Percentiles rank a stretch among this genome's conserved stretches.
phyloP scores from a whole-genome alignment of 768 basidiomycete species.

The Rhodotorula babjevae region DNA sequence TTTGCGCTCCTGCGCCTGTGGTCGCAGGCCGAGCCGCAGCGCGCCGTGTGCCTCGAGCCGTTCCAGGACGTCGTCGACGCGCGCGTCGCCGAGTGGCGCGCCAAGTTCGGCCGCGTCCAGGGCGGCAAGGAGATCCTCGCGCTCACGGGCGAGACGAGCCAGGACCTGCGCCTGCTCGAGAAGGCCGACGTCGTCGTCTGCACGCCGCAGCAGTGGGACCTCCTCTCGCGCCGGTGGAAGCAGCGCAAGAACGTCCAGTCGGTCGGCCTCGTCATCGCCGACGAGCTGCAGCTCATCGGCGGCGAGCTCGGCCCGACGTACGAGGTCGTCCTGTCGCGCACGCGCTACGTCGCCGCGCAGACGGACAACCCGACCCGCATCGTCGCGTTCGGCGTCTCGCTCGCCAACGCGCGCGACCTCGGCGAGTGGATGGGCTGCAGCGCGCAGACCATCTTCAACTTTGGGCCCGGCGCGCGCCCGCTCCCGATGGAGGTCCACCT shows the following conservation, averaged over 20 bases:
- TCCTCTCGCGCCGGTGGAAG: constrained; percentile 88
- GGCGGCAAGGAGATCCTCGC: constrained; percentile 91
- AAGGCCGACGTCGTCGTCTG: constrained; percentile 91
- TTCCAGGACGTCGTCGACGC: constrained; percentile 97
- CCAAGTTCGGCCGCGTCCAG: constrained; percentile 74
- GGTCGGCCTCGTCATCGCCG: constrained; percentile 85
- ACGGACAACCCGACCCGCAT: constrained; percentile 88
- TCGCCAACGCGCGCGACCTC: constrained; percentile 90
- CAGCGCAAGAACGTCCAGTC: constrained; percentile 94
- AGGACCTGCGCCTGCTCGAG: constrained; percentile 81
- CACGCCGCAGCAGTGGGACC: constrained; percentile 95
- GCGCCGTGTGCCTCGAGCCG: constrained; percentile 92
- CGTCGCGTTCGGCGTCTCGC: constrained; percentile 87
- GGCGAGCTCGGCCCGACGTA: constrained; percentile 94
- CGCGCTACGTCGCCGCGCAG: constrained; percentile 92
- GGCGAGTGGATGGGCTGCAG: constrained; percentile 97
- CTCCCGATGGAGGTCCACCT: constrained; percentile 95
- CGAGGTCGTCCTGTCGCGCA: constrained; percentile 90
- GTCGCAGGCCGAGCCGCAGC: constrained; percentile 73
- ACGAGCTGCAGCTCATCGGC: constrained; percentile 90
- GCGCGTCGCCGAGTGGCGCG: constrained; percentile 79
- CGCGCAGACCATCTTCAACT: constrained; percentile 94
- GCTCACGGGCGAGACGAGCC: constrained; percentile 87
- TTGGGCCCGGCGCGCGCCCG: constrained; percentile 92
- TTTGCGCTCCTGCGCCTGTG: constrained; percentile 91